These are phyloP conservation scores for Syncephalastrum sp. DNA, from an alignment of 371 early-diverging fungal genomes.

Conservation along the genomic window DNA sequence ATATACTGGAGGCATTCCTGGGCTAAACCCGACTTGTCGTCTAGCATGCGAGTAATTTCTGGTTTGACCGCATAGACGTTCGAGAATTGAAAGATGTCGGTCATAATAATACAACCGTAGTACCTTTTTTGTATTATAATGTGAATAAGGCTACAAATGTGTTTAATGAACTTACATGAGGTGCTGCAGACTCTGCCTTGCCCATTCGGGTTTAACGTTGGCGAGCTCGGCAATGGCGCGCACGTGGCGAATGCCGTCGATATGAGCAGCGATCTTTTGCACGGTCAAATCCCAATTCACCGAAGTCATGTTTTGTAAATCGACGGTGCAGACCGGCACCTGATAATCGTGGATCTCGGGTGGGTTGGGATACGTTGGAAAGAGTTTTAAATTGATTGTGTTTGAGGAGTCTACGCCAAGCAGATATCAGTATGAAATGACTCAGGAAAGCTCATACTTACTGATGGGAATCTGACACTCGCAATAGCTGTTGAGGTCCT, in stretches of 20 bases:
- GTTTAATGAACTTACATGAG: conserved; percentile 54
- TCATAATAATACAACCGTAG: conserved; percentile 80
- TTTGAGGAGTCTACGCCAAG: conserved; percentile 50
- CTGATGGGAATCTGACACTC: conserved; percentile 89
- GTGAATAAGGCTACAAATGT: no score
- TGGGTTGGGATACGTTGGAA: conserved; percentile 79
- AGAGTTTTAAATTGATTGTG: conserved; percentile 82
- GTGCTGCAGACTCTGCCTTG: conserved; percentile 78
- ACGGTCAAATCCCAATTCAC: conserved; percentile 86
- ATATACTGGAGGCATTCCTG: conserved; percentile 71
- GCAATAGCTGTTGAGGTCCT: conserved; percentile 82
- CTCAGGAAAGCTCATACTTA: conserved; percentile 28
- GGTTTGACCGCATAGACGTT: conserved; percentile 78
- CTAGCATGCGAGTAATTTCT: conserved; percentile 60
- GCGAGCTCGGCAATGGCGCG: conserved; percentile 72
- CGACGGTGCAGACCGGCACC: conserved; percentile 78
- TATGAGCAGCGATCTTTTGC: conserved; percentile 57
- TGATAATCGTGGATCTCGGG: conserved; percentile 76
- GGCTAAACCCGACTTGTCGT: conserved; percentile 58
- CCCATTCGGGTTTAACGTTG: conserved; percentile 73
- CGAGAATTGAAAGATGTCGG: conserved; percentile 88
- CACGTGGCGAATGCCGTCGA: conserved; percentile 79
- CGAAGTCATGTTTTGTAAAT: conserved; percentile 65
- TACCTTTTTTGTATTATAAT: conserved; percentile 45
- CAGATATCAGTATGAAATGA: background rate